Evolutionary conservation across 768 basidiomycete species (phyloP), one percentile per base, ranked within the genome.

Genomic region (Lepiota venenata): DNA sequence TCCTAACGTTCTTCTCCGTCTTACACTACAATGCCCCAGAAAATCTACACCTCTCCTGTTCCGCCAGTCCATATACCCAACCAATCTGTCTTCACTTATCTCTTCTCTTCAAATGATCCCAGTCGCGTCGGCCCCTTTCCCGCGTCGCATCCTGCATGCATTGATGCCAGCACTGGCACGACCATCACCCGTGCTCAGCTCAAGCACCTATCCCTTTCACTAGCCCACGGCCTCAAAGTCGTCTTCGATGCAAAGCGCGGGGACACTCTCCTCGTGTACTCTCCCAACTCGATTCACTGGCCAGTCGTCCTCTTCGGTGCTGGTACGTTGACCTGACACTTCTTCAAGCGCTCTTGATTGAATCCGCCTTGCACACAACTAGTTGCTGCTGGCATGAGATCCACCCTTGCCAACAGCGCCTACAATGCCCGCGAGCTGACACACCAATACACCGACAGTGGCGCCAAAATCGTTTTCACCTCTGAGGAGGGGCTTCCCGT

Each of bases 361-460:
- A 27, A 21, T 10, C 35, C 48, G 20, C 32, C n/a, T 21, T 39
- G 29, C 22, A 2, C 11, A 25, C 15, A 56, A 66, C 46, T 66
- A 64, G 72, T 85, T 40, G 85, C 91, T 0, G 87, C 85, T 0
- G 88, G 88, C 3, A 63, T 90, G 14, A 70, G 80, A 41, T 79
- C 81, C 49, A 88, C 91, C 0, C 81, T 89, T 12, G 87, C 87
- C 14, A 94, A 92, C 64, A 83, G 78, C 55, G 75, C 76, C 0
- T 93, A 90, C 62, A 87, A 83, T 3, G 65, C 83, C 2, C 63
- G 70, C 7, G 93, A 95, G 63, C 77, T 94, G 0, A 75, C 73
- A 0, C 82, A 83, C 66, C 93, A 95, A 64, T 85, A 88, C 55
- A 69, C 58, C 11, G 84, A 94, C 62, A 85, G 84, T 49, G 69